Percentiles rank a stretch among this genome's conserved stretches.
These are phyloP conservation scores for Cetraspora pellucida DNA, from an alignment of 192 early-diverging fungal genomes.

Conservation along the genomic window DNA sequence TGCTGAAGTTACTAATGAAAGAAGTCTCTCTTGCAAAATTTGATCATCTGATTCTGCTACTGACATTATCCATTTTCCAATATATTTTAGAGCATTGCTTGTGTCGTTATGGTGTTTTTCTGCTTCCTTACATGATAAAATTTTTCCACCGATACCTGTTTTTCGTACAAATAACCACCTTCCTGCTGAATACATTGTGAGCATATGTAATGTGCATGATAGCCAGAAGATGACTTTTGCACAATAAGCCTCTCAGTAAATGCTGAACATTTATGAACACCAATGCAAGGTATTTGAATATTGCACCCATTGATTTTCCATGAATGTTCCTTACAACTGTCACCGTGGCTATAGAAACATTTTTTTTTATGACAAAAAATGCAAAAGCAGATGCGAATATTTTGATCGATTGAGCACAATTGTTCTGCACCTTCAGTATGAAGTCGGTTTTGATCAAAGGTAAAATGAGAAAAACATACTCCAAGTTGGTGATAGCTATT, in stretches of 20 bases:
- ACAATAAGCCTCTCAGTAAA: no score
- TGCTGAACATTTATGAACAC: no score
- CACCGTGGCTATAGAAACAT: no score
- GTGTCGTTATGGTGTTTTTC: not conserved
- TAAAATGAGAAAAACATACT: not conserved
- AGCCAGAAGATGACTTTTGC: no score
- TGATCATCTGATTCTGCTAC: not conserved
- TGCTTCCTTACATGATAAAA: not conserved
- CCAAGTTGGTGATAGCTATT: not conserved
- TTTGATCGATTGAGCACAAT: not conserved
- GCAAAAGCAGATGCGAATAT: not conserved
- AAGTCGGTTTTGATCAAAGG: conserved; percentile 7
- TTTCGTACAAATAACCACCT: not conserved
- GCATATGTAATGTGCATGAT: no score
- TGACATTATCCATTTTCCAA: not conserved
- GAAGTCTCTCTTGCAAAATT: not conserved
- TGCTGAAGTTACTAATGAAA: not conserved
- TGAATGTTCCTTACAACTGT: no score
- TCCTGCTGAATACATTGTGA: no score
- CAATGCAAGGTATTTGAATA: no score
- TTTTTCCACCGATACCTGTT: not conserved
- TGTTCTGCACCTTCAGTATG: not conserved
- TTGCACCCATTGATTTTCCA: no score
- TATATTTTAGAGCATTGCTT: not conserved
- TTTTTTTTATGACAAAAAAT: not conserved